Base-by-base conservation (phyloP, 768 basidiomycete genomes). In the Rubroboletus satanas region DNA sequence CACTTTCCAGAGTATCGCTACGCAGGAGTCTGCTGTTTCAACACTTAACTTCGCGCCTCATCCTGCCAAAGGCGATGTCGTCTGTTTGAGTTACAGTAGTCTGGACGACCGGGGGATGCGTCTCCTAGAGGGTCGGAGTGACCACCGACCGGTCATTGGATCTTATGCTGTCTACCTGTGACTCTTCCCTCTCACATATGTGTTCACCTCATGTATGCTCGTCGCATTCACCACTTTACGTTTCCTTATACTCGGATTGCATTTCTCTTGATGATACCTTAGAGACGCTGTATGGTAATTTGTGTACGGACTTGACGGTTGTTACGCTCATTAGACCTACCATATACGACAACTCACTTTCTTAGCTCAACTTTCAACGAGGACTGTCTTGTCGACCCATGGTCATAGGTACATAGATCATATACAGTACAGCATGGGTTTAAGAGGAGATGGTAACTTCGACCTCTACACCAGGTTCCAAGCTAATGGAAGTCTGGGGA, bases 391-490 rank as follows among this genome's bases (percentile, higher is more conserved):
- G 39, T 47, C 46, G 46, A 49, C 31, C 11, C 54, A 49, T 52
- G 54, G 9, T 52, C 42, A 54, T 48, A 37, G 33, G 17, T 33
- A 42, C 43, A 46, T 32, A 39, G 12, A 48, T 33, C 21, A 26
- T 59, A 36, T 61, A 57, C 42, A 45, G 44, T 44, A 50, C 15
- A 39, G 18, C 5, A 26, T 14, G 21, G 10, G 32, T 66, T 74
- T 74, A 90, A 62, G 83, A 82, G 60, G 90, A 93, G 75, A 97
- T 96, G 68, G 94, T 97, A 62, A 97, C 95, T 74, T 97, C 94
- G 70, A 98, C 96, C 77, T 99, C 97, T 60, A 98, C 96, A 76
- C 96, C 96, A 61, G 96, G 92, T 79, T 98, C 97, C 79, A 99
- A 83, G 78, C 90, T 93, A 79, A 98, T 98, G 75, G 89, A 92